These are phyloP conservation scores for Umbilicus rupestris DNA, from an alignment of 164 flowering plant genomes.

Conservation along the genomic window DNA sequence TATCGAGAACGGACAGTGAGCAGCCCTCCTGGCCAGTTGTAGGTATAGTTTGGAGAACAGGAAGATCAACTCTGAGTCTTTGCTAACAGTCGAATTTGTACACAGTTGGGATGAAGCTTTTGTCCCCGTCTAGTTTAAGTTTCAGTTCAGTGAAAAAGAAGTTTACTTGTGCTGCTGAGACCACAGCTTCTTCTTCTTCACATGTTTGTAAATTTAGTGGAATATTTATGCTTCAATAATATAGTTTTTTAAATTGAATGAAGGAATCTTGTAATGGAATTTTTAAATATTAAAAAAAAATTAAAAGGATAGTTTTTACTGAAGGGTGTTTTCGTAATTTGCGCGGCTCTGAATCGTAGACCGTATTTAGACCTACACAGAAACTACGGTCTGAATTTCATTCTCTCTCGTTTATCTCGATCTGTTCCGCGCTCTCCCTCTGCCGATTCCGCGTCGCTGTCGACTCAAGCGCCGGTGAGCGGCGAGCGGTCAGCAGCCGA, in stretches of 20 bases:
- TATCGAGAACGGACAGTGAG: constrained; percentile 29
- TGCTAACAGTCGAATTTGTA: not conserved
- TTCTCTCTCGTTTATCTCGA: not conserved
- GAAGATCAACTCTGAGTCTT: not conserved
- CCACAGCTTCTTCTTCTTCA: not conserved
- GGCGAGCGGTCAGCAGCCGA: not conserved
- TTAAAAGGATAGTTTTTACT: too few relatives aligned
- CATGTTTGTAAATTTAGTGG: not conserved
- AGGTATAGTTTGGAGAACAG: not conserved
- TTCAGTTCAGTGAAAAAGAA: not conserved
- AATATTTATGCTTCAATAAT: not conserved
- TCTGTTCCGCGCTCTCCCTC: not conserved
- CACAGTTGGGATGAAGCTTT: not conserved
- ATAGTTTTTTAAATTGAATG: too few relatives aligned
- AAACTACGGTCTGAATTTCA: too few relatives aligned
- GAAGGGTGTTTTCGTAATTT: not conserved
- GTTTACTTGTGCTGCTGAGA: not conserved
- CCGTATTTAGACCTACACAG: too few relatives aligned
- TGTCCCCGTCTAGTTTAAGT: not conserved
- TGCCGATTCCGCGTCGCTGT: not conserved
- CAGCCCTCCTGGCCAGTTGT: not conserved
- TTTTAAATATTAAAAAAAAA: too few relatives aligned
- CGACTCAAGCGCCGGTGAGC: not conserved
- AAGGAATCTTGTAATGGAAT: too few relatives aligned
- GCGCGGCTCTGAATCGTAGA: too few relatives aligned